Evolutionary conservation across 225 moss, liverwort and hornwort species (phyloP).

Genomic region (Pleurozium schreberi): DNA sequence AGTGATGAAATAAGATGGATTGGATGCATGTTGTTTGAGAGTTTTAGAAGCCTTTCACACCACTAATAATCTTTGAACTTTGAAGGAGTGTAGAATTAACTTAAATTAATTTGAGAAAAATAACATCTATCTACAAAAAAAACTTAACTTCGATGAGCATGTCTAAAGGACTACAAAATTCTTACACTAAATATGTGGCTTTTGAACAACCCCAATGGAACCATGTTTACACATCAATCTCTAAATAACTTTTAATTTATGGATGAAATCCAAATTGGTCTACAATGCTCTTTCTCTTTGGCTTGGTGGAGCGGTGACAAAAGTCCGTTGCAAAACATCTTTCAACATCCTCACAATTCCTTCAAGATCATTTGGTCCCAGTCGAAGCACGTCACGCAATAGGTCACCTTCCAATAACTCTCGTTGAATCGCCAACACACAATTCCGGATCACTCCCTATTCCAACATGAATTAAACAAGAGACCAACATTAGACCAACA

Average conservation of each 20-base stretch:
- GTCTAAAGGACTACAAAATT: not conserved
- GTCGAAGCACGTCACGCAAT: conserved; percentile 7
- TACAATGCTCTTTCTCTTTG: not conserved
- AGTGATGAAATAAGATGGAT: rapidly evolving
- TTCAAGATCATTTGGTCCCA: conserved; percentile 19
- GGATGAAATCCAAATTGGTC: not conserved
- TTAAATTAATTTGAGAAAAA: rapidly evolving
- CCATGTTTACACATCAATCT: not conserved
- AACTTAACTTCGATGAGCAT: no score
- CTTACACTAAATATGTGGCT: not conserved
- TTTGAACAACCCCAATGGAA: not conserved
- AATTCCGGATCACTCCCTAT: conserved; percentile 19
- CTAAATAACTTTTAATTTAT: not conserved
- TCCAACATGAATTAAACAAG: not conserved
- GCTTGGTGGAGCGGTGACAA: not conserved
- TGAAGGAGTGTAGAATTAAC: rapidly evolving
- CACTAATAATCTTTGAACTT: rapidly evolving
- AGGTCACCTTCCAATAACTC: conserved; percentile 38
- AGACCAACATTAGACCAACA: not conserved
- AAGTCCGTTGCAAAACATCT: conserved; percentile 22
- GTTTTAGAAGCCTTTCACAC: not conserved
- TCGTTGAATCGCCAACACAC: conserved; percentile 19
- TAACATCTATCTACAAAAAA: not conserved
- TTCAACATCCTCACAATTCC: conserved; percentile 18
- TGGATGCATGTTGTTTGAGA: not conserved